phyloP scores from a whole-genome alignment of 2,329 filamentous ascomycete genomes.

The Fusarium poae region DNA sequence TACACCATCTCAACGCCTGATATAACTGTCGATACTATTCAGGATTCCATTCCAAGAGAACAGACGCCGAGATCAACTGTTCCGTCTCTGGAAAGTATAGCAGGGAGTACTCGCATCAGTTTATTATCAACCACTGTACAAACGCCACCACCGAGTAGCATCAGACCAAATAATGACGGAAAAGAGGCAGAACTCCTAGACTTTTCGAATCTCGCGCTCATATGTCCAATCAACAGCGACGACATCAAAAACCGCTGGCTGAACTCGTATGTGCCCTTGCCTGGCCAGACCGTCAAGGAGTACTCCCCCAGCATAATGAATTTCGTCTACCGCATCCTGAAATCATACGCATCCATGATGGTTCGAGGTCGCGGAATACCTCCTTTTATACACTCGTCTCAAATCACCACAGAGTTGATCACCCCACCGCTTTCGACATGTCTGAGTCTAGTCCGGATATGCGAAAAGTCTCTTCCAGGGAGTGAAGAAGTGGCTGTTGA shows the following conservation, averaged over 20 bases:
- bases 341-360: background rate
- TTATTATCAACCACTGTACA: background rate
- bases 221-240: background rate
- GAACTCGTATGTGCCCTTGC: background rate
- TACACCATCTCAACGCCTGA: background rate
- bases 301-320: background rate
- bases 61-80: background rate
- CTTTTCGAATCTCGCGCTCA: background rate
- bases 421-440: background rate
- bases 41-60: background rate
- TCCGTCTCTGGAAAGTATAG: background rate
- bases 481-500: background rate
- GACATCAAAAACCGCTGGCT: background rate
- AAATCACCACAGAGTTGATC: rapidly evolving
- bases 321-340: background rate
- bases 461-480: background rate
- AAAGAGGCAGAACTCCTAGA: background rate
- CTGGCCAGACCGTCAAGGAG: background rate
- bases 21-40: background rate
- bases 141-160: rapidly evolving
- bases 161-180: background rate
- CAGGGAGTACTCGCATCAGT: rapidly evolving
- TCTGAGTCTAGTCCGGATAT: background rate
- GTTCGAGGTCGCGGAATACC: background rate
- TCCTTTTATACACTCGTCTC: background rate